Evolutionary conservation across 441 rosid genomes (phyloP), one percentile per base, ranked within the genome.

Genomic region (Hura crepitans): DNA sequence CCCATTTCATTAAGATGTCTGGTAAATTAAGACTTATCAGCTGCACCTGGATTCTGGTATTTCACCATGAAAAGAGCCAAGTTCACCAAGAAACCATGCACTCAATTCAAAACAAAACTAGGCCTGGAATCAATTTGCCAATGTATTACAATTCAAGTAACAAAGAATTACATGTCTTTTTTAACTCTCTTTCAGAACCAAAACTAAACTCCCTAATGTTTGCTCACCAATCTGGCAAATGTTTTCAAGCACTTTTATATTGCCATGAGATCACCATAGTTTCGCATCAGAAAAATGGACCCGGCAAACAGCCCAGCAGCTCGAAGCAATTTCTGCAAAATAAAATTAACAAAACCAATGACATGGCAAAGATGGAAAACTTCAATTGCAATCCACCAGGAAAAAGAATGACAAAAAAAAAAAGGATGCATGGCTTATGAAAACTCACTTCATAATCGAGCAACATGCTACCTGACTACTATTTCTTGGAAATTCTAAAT

Each of bases 181-280:
- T 39, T 39, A 39, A 57, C 18, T 7, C 23, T 30, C 33, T 31
- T 18, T n/a, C 39, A 53, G 18, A 28, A 39, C 11, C 42, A 42
- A 5, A 10, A 25, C 59, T 25, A 35, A 39, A 70, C 35, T 42
- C 28, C 4, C 54, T 30, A 69, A 37, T 13, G 6, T 25, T 5
- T 51, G 13, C 22, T 30, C 46, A 42, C 56, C 35, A 66, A 0
- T 37, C n/a, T 10, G 14, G 60, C 58, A 57, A 22, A 42, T n/a
- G 64, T 39, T 65, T 23, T 37, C 37, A 43, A 59, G 68, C 62
- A 58, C 46, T 64, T 70, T 81, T 83, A 89, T 67, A 90, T 70
- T 10, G 87, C 88, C 96, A 90, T 89, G 63, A 85, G 89, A 72
- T 93, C 94, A 61, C 97, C 98, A 69, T 70, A 93, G 72, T 74